Conservation (phyloP, 2,329 filamentous ascomycete genomes). For the Zarea fungicola region DNA sequence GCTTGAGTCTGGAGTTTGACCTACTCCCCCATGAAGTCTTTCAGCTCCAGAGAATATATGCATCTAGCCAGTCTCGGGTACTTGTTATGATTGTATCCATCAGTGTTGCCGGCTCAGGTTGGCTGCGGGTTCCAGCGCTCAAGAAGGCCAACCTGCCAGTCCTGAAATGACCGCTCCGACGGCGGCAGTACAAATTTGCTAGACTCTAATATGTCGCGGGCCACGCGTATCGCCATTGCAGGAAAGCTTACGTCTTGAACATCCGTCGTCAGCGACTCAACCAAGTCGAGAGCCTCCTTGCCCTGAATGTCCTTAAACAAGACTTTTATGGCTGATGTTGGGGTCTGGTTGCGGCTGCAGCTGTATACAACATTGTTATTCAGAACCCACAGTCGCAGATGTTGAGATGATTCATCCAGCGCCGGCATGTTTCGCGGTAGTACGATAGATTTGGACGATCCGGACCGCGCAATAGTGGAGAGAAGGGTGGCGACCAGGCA, state of each 20-base stretch:
- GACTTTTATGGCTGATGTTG: constrained; percentile 44
- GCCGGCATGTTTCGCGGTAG: constrained; percentile 26
- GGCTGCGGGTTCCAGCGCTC: constrained; percentile 30
- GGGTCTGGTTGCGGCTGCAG: constrained; percentile 25
- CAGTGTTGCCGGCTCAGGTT: constrained; percentile 22
- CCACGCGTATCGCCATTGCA: constrained; percentile 38
- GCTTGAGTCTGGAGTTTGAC: too few relatives aligned
- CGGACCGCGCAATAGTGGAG: constrained; percentile 50
- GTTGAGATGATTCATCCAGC: constrained; percentile 11
- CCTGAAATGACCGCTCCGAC: constrained; percentile 52
- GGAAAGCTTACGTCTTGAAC: constrained; percentile 57
- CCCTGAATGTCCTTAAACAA: constrained; percentile 42
- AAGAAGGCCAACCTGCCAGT: constrained; percentile 64
- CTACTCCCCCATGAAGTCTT: too few relatives aligned
- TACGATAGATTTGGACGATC: constrained; percentile 52
- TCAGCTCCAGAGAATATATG: background rate
- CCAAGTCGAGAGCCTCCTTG: constrained; percentile 41
- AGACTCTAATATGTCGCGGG: constrained; percentile 38
- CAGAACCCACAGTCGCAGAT: constrained; percentile 50
- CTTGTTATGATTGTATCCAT: background rate
- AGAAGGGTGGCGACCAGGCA: constrained; percentile 50
- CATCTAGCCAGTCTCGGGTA: too few relatives aligned
- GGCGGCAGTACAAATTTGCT: constrained; percentile 50
- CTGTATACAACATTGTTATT: constrained; percentile 51
- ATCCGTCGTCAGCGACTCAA: constrained; percentile 48